phyloP scores from a whole-genome alignment of 176 grass and related monocot species.

The Themeda triandra region DNA sequence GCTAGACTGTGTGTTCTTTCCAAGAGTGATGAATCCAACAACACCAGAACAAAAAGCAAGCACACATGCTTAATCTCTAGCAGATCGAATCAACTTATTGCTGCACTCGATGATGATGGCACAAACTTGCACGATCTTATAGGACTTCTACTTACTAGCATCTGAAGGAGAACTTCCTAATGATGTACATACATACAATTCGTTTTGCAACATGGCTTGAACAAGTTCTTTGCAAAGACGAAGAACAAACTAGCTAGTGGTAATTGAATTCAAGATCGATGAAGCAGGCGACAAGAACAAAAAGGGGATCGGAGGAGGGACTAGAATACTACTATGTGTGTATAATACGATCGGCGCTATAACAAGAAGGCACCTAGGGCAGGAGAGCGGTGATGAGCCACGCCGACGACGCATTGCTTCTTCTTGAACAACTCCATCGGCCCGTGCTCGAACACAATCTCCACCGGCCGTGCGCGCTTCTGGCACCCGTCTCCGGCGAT shows the following conservation, averaged over 20 bases:
- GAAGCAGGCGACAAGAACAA: background rate
- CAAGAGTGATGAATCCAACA: background rate
- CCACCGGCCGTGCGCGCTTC: slow-evolving; percentile 27
- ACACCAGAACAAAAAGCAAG: background rate
- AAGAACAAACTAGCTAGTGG: background rate
- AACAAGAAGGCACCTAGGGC: slow-evolving; percentile 52
- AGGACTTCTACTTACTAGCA: slow-evolving; percentile 5
- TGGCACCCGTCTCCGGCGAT: slow-evolving; percentile 36
- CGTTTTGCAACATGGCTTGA: background rate
- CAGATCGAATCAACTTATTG: slow-evolving; percentile 9
- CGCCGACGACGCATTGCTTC: slow-evolving; percentile 42
- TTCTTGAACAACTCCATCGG: slow-evolving; percentile 29
- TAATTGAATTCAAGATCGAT: slow-evolving; percentile 7
- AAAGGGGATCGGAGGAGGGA: background rate
- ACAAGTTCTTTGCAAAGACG: slow-evolving; percentile 13
- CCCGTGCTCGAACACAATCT: slow-evolving; percentile 16
- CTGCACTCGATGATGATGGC: background rate
- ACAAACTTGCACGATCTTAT: slow-evolving; percentile 20
- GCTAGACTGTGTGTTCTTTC: background rate
- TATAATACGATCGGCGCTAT: slow-evolving; percentile 17
- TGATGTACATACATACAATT: slow-evolving; percentile 9
- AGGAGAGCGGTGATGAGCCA: slow-evolving; percentile 19
- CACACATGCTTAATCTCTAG: background rate
- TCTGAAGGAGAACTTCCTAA: background rate
- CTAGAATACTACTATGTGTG: background rate